These are phyloP conservation scores for Acanthamoeba lenticulata DNA, from an alignment of 208 protist genomes.

Conservation along the genomic window DNA sequence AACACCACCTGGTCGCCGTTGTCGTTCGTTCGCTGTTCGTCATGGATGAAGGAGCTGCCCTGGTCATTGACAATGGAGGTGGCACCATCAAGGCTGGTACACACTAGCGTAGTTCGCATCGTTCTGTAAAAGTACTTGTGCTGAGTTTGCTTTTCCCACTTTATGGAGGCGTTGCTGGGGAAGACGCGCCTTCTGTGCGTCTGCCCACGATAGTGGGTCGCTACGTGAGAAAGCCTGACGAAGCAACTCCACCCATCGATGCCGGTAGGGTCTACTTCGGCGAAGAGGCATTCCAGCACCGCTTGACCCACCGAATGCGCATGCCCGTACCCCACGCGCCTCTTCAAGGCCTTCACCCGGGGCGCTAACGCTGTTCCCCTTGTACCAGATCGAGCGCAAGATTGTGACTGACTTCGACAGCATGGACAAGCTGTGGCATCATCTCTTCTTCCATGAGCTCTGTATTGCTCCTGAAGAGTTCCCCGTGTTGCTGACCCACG, in stretches of 20 bases:
- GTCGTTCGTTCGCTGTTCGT: too few species aligned
- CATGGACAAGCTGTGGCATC: constrained; percentile 70
- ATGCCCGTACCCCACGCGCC: too few species aligned
- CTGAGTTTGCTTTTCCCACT: background rate
- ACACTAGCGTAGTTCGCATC: too few species aligned
- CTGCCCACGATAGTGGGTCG: constrained; percentile 90
- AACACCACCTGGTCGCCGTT: too few species aligned
- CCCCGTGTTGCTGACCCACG: constrained; percentile 80
- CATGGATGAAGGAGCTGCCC: constrained; percentile 37
- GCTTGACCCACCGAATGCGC: too few species aligned
- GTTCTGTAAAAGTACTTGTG: background rate
- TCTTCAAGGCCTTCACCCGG: too few species aligned
- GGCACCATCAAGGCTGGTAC: constrained; percentile 3
- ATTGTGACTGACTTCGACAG: background rate
- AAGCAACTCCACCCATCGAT: background rate
- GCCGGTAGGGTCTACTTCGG: background rate
- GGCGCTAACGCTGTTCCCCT: background rate
- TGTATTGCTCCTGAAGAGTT: constrained; percentile 81
- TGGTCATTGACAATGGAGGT: constrained; percentile 81
- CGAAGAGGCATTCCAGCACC: too few species aligned
- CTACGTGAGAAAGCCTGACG: background rate
- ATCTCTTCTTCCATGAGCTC: constrained; percentile 85
- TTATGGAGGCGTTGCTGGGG: constrained; percentile 83
- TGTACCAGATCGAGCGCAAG: background rate
- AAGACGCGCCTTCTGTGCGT: constrained; percentile 93